A percentile compares a stretch with the other conserved stretches of the same genome.
Evolutionary conservation across 2,329 filamentous ascomycete species (phyloP).

Genomic region (Amauroascus verrucosus): DNA sequence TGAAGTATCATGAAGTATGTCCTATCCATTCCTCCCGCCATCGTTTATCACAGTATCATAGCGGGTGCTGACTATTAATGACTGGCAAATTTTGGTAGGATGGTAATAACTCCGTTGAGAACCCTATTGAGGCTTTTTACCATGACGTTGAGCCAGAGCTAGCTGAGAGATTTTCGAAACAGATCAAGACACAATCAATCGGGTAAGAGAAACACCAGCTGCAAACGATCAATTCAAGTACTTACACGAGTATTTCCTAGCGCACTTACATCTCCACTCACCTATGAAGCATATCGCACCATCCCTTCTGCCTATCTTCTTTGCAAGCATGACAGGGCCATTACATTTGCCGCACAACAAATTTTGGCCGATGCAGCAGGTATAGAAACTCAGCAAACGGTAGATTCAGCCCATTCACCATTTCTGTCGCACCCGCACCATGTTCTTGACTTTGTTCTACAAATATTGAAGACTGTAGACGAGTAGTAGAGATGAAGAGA

Average conservation of each 20-base stretch:
- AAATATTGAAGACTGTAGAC: not conserved
- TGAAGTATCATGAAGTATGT: not conserved
- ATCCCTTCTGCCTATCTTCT: slow-evolving; percentile 13
- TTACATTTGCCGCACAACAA: not conserved
- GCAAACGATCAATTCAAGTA: not conserved
- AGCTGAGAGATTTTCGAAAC: not conserved
- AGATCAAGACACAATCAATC: not conserved
- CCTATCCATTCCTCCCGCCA: not conserved
- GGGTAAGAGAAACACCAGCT: not conserved
- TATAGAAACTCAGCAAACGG: not conserved
- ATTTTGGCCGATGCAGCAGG: not conserved
- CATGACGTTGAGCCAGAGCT: slow-evolving; percentile 7
- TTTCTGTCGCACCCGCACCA: slow-evolving; percentile 8
- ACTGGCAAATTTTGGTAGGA: not conserved
- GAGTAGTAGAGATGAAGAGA: not conserved
- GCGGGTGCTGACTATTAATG: not conserved
- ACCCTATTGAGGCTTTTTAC: slow-evolving; percentile 9
- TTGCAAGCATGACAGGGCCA: slow-evolving; percentile 3
- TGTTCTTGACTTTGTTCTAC: slow-evolving; percentile 7
- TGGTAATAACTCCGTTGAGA: slow-evolving; percentile 1
- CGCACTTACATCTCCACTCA: not conserved
- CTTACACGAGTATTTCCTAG: not conserved
- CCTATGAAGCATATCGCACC: slow-evolving; percentile 8
- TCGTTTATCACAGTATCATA: not conserved
- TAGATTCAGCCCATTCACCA: slow-evolving; percentile 8